phyloP scores from a whole-genome alignment of 257 asterid species.

The Solanum acaule region DNA sequence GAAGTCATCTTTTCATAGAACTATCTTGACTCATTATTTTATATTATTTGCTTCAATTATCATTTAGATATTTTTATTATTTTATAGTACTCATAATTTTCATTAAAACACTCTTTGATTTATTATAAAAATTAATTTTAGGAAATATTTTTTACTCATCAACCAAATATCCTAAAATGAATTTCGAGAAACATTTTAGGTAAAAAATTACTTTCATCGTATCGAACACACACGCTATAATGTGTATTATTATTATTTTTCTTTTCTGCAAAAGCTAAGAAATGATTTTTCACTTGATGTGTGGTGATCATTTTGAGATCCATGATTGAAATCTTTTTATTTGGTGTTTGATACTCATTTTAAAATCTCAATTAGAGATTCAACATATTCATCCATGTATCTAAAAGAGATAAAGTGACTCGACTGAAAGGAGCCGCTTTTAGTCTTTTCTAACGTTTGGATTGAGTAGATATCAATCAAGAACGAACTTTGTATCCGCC shows the following conservation, averaged over 20 bases:
- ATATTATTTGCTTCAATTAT: neutral
- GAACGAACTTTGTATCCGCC: too few species aligned
- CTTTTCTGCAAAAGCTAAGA: neutral
- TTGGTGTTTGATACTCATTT: neutral
- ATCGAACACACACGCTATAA: neutral
- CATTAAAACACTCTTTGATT: neutral
- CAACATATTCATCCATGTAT: fast-evolving
- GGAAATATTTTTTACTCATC: neutral
- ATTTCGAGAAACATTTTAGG: neutral
- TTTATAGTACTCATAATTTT: neutral
- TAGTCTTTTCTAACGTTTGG: too few species aligned
- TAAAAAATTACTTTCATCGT: neutral
- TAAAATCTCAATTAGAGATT: too few species aligned
- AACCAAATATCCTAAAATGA: neutral
- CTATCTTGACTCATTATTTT: neutral
- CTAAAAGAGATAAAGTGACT: neutral
- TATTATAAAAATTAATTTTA: neutral
- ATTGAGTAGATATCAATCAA: too few species aligned
- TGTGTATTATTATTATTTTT: neutral
- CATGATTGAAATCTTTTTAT: neutral
- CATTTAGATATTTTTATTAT: neutral
- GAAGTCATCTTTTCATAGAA: neutral
- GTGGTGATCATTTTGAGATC: neutral
- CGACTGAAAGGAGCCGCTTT: too few species aligned
- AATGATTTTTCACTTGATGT: neutral